Percentiles rank a stretch among this genome's conserved stretches.
Evolutionary conservation across 768 basidiomycete genomes (phyloP).

Genomic region (Holtermanniella nyarrowii): DNA sequence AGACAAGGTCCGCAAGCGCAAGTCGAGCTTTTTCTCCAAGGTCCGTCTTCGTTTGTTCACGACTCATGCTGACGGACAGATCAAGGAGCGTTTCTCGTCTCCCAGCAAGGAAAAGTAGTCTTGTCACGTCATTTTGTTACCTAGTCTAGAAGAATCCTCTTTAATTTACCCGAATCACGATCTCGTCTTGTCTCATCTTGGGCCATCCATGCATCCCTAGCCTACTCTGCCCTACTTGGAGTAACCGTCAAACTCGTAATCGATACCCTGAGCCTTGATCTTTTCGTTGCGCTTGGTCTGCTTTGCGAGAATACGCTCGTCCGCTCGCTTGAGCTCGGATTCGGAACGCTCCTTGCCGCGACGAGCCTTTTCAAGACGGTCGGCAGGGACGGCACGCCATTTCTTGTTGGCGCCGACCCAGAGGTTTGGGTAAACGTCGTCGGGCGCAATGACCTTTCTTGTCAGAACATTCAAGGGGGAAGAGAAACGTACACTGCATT

Average conservation of each 20-base stretch:
- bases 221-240: neutral
- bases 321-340: constrained; percentile 55
- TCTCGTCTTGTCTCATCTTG: neutral
- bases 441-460: constrained; percentile 65
- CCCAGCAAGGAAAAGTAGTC: neutral
- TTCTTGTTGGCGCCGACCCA: constrained; percentile 97
- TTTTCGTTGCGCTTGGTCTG: constrained; percentile 69
- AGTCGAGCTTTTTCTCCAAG: constrained; percentile 37
- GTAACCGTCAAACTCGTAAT: constrained; percentile 78
- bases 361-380: constrained; percentile 57
- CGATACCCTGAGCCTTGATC: constrained; percentile 68
- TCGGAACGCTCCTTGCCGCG: constrained; percentile 73
- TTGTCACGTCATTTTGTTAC: neutral
- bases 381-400: constrained; percentile 66
- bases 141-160: too few species aligned
- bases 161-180: too few species aligned
- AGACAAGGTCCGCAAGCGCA: constrained; percentile 30
- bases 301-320: constrained; percentile 61
- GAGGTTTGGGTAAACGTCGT: constrained; percentile 80
- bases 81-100: neutral
- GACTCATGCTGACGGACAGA: neutral
- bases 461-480: neutral
- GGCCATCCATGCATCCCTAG: too few species aligned
- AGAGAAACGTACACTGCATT: constrained; percentile 49
- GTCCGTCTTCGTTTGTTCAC: constrained; percentile 4